These are phyloP conservation scores for Moesziomyces antarcticus DNA, from an alignment of 1,284 basidiomycete genomes.

Conservation along the genomic window DNA sequence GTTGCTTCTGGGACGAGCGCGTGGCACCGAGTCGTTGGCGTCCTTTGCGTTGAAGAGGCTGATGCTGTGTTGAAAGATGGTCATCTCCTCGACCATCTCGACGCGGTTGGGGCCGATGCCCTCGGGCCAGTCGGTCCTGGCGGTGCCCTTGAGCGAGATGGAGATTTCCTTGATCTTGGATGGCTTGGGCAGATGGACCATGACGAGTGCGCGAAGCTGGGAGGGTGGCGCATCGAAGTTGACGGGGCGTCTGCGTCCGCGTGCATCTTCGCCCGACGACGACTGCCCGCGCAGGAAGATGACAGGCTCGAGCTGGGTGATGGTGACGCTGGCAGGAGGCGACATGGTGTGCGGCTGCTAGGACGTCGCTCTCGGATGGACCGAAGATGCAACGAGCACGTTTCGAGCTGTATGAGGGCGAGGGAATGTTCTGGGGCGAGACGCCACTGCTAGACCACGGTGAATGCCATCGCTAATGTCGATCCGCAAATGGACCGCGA, in stretches of 20 bases:
- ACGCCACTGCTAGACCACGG: background rate
- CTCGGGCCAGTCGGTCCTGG: conserved; percentile 82
- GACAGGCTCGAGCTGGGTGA: conserved; percentile 62
- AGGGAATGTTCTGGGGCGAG: too few relatives aligned
- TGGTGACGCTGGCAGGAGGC: conserved; percentile 44
- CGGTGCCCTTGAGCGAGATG: conserved; percentile 79
- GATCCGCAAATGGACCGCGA: background rate
- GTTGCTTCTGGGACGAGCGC: conserved; percentile 70
- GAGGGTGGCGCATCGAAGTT: conserved; percentile 74
- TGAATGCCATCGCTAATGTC: background rate
- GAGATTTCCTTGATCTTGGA: conserved; percentile 87
- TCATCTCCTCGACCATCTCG: conserved; percentile 83
- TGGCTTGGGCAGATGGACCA: conserved; percentile 81
- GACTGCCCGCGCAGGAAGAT: conserved; percentile 63
- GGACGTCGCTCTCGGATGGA: background rate
- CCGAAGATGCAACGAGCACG: conserved; percentile 1
- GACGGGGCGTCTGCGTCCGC: conserved; percentile 49
- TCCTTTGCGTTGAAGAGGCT: conserved; percentile 74
- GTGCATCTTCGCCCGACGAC: conserved; percentile 51
- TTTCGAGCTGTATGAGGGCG: background rate
- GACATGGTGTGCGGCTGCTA: conserved; percentile 23
- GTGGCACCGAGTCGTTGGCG: conserved; percentile 8
- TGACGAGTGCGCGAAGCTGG: conserved; percentile 86
- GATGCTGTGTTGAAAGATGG: conserved; percentile 78
- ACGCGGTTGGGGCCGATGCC: conserved; percentile 82